Evolutionary conservation across 257 asterid species (phyloP).

Genomic region (Nicotiana sylvestris): DNA sequence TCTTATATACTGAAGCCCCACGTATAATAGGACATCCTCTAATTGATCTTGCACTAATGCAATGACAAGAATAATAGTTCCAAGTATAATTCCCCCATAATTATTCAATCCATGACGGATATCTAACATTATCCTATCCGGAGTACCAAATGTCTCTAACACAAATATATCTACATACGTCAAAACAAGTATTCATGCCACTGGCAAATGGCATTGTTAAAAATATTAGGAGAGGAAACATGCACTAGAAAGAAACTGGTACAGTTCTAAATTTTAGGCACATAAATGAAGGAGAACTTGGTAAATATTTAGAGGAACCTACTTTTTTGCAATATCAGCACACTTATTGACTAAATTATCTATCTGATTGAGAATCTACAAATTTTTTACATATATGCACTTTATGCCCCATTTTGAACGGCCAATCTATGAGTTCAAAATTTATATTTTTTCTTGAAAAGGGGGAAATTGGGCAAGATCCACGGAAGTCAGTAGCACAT

Average conservation of each 20-base stretch:
- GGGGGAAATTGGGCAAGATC: too few species aligned
- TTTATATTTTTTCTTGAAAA: too few species aligned
- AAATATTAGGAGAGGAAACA: too few species aligned
- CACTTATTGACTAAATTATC: too few species aligned
- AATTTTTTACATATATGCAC: too few species aligned
- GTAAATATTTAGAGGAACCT: not conserved
- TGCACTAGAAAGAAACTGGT: too few species aligned
- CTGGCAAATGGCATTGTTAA: too few species aligned
- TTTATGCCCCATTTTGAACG: too few species aligned
- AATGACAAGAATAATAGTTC: not conserved
- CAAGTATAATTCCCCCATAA: not conserved
- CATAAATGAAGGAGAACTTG: not conserved
- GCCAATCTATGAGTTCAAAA: too few species aligned
- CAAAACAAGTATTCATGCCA: not conserved
- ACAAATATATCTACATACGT: not conserved
- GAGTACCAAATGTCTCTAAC: not conserved
- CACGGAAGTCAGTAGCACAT: not conserved
- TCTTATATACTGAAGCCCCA: not conserved
- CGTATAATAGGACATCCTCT: not conserved
- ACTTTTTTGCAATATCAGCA: not conserved
- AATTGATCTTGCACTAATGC: not conserved
- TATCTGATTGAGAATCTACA: too few species aligned
- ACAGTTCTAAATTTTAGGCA: not conserved
- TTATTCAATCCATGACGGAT: not conserved
- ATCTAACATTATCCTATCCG: not conserved